These are phyloP conservation scores for Globisporangium sylvaticum DNA, from an alignment of 352 stramenopile genomes.

Conservation along the genomic window DNA sequence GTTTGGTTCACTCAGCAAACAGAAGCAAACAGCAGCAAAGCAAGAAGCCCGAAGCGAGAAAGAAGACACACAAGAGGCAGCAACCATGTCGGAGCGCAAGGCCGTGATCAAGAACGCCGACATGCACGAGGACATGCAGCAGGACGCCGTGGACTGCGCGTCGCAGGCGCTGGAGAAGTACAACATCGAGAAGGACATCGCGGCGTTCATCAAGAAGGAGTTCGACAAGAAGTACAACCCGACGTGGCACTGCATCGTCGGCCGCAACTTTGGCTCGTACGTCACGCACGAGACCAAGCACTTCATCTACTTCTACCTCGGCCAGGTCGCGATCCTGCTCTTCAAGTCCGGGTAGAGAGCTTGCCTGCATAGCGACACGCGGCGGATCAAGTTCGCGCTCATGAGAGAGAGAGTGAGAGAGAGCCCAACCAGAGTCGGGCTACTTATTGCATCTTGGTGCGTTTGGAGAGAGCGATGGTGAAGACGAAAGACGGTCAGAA, in stretches of 20 bases:
- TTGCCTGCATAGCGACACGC: not conserved
- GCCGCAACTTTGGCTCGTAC: constrained; percentile 92
- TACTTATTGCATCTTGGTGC: not conserved
- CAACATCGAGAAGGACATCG: constrained; percentile 98
- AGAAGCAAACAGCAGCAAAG: not conserved
- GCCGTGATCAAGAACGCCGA: constrained; percentile 99
- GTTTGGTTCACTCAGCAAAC: not conserved
- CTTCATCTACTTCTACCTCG: constrained; percentile 96
- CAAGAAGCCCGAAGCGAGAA: not conserved
- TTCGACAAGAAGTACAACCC: constrained; percentile 93
- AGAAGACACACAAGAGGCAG: constrained; percentile 10
- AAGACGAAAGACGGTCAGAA: constrained; percentile 4
- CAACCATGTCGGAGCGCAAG: constrained; percentile 91
- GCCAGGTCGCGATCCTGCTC: constrained; percentile 90
- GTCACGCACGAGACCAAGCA: constrained; percentile 93
- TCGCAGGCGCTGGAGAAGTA: constrained; percentile 98
- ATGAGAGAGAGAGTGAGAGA: not conserved
- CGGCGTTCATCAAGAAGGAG: constrained; percentile 91
- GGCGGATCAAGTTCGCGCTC: not conserved
- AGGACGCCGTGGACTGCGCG: constrained; percentile 98
- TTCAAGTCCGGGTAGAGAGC: constrained; percentile 88
- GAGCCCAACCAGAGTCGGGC: not conserved
- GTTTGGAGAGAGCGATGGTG: not conserved
- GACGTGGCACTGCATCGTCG: constrained; percentile 94
- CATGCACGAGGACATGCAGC: constrained; percentile 99